Conservation (phyloP, 352 stramenopile species). For the Globisporangium camurandrum region DNA sequence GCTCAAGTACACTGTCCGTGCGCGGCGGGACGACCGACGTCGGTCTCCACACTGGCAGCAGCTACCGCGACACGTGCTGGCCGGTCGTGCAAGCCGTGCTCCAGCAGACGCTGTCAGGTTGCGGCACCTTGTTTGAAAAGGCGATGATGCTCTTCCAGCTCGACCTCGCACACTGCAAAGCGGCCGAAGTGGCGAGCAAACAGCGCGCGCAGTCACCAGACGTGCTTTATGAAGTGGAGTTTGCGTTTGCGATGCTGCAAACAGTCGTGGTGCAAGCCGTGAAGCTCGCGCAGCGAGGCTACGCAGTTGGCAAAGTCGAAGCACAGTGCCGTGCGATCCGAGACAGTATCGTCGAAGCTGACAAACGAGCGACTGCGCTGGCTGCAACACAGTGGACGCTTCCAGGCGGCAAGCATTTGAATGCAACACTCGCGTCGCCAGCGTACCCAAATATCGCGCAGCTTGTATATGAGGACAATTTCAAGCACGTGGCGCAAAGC, state of each 20-base stretch:
- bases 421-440: neutral
- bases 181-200: no score
- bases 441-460: neutral
- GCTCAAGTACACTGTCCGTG: neutral
- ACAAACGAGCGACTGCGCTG: neutral
- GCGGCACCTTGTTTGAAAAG: constrained; percentile 26
- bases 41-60: constrained; percentile 35
- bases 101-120: constrained; percentile 24
- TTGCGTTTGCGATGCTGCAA: constrained; percentile 15
- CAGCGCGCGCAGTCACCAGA: no score
- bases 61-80: constrained; percentile 44
- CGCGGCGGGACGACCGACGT: constrained; percentile 43
- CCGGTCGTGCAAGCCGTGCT: constrained; percentile 32
- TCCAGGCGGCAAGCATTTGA: no score
- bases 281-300: constrained; percentile 3
- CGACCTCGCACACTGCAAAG: constrained; percentile 3
- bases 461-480: constrained; percentile 1
- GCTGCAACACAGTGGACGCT: neutral
- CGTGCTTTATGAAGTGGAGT: no score
- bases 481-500: neutral
- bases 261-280: neutral
- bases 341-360: neutral
- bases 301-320: constrained; percentile 1
- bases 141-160: constrained; percentile 26
- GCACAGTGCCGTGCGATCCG: neutral